Base-by-base conservation (phyloP, 1,139 yeast genomes). In the Yarrowia galli region DNA sequence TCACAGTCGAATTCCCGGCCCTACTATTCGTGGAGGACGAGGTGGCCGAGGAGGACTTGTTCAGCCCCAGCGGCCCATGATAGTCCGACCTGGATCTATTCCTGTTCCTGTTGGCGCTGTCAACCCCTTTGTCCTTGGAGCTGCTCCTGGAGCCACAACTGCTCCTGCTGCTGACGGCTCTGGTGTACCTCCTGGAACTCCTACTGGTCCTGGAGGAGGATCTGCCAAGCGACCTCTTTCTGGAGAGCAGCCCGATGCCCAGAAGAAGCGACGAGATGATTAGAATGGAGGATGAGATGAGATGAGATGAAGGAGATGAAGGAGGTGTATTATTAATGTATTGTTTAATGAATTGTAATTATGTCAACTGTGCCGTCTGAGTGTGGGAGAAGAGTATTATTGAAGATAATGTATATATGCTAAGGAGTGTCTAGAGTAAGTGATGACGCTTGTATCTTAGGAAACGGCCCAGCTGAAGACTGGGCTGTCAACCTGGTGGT, bases 221-320 rank as follows among this genome's bases (percentile, higher is more conserved):
- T 42, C 61, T 25, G 65, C 67, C 43, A 61, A 64, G 32, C 64
- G 65, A 16, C 64, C 64, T 32, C 51, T 58, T 16, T 38, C 64
- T 58, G 64, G 51, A 2, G 51, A 58, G 40, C 54, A 67, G 23
- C 64, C 68, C 13, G 51, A 53, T 45, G 51, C 49, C 15, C 56
- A 51, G 60, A 51, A 51, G 56, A 63, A 58, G 64, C 40, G 42
- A 10, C 42, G 51, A 15, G 63, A 36, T 28, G 53, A 32, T 20
- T 53, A 49, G 40, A 38, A 32, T 35, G 51, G 35, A 25, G 35
- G 49, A 23, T 12, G 64, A 40, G 28, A 49, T 28, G n/a, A 25
- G 5, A 36, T 13, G n/a, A 16, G 5, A 16, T 16, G 18, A 2
- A n/a, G n/a, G n/a, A n/a, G n/a, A n/a, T n/a, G n/a, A 7, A n/a